A percentile compares a stretch with the other conserved stretches of the same genome.
Evolutionary conservation across 129 eudicot species (phyloP).

Genomic region (Centella asiatica): DNA sequence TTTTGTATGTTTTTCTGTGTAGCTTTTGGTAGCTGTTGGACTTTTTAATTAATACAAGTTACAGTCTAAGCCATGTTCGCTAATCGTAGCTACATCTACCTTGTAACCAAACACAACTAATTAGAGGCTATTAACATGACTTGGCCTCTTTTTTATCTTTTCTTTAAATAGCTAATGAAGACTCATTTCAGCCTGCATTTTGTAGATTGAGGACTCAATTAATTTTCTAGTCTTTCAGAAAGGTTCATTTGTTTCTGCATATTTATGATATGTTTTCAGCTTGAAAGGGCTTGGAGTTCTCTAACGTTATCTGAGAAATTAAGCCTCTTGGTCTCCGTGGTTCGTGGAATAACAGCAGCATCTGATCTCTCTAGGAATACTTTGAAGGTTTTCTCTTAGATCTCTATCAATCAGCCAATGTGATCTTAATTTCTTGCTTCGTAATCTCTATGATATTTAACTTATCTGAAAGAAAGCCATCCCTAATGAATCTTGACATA

Average conservation of each 20-base stretch:
- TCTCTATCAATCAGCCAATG: not conserved
- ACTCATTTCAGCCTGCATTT: too few species aligned
- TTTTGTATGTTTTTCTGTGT: too few species aligned
- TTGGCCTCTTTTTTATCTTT: too few species aligned
- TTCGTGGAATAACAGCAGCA: constrained; percentile 60
- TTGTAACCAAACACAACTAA: too few species aligned
- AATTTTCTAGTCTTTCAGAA: not conserved
- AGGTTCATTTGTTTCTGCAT: not conserved
- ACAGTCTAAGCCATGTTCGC: too few species aligned
- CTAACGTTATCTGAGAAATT: constrained; percentile 75
- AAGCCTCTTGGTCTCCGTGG: constrained; percentile 44
- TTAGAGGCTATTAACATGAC: too few species aligned
- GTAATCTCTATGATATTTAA: not conserved
- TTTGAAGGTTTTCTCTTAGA: constrained; percentile 37
- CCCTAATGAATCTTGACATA: not conserved
- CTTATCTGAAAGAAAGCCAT: not conserved
- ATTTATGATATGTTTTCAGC: constrained; percentile 33
- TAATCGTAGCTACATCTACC: too few species aligned
- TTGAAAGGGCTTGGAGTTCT: constrained; percentile 91
- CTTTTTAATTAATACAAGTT: too few species aligned
- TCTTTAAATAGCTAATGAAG: too few species aligned
- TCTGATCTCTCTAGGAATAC: constrained; percentile 38
- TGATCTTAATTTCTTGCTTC: not conserved
- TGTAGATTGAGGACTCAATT: too few species aligned
- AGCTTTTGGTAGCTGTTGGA: too few species aligned